A percentile compares a stretch with the other conserved stretches of the same genome.
Evolutionary conservation across 345 rosid genomes (phyloP).

Genomic region (Populus ilicifolia): DNA sequence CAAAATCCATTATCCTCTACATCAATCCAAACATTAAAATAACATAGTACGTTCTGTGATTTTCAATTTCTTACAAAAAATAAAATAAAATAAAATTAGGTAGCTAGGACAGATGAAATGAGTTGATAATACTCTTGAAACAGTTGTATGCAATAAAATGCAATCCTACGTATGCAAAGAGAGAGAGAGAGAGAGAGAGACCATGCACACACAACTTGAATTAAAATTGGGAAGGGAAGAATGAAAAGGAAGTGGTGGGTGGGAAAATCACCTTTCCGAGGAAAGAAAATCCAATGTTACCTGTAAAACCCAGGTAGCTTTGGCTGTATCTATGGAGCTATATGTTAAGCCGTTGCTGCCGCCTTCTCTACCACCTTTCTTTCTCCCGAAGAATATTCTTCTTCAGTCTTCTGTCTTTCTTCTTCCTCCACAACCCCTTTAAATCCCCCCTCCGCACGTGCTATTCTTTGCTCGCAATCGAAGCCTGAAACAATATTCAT

Average conservation of each 20-base stretch:
- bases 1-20: neutral
- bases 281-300: constrained; percentile 25
- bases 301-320: constrained; percentile 35
- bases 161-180: neutral
- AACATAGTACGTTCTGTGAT: neutral
- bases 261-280: neutral
- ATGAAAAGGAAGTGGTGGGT: neutral
- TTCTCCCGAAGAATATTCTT: constrained; percentile 9
- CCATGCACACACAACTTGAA: neutral
- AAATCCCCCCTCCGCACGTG: neutral
- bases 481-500: neutral
- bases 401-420: constrained; percentile 11
- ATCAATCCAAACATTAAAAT: neutral
- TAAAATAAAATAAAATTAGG: no score
- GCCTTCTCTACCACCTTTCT: constrained; percentile 16
- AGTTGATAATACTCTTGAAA: neutral
- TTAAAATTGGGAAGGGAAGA: neutral
- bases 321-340: constrained; percentile 31
- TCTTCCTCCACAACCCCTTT: neutral
- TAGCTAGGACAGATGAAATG: neutral
- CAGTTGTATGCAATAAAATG: neutral
- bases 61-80: no score
- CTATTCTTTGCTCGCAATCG: neutral
- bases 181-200: neutral
- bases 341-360: constrained; percentile 16